Percentiles rank a stretch among this genome's conserved stretches.
Evolutionary conservation across 345 rosid species (phyloP).

Genomic region (Laguncularia racemosa): DNA sequence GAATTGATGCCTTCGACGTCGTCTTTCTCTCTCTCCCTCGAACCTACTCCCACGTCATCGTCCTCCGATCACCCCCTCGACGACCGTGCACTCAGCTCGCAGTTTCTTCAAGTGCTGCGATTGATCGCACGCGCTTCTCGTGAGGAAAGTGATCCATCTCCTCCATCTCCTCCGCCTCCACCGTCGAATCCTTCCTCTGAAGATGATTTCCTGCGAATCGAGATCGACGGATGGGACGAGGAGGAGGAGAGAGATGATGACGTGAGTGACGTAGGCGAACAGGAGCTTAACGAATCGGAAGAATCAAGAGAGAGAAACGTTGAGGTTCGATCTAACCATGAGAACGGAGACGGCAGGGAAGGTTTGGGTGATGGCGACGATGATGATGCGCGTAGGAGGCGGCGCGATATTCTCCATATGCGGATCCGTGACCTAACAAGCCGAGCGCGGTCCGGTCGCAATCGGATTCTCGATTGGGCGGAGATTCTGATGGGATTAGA

Average conservation of each 20-base stretch:
- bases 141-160: slow-evolving; percentile 41
- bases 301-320: slow-evolving; percentile 18
- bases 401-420: slow-evolving; percentile 33
- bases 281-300: slow-evolving; percentile 10
- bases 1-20: slow-evolving; percentile 41
- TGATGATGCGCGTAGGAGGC: slow-evolving; percentile 36
- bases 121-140: slow-evolving; percentile 43
- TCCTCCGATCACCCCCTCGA: slow-evolving; percentile 41
- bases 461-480: slow-evolving; percentile 65
- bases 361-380: slow-evolving; percentile 14
- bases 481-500: slow-evolving; percentile 65
- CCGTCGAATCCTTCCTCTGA: slow-evolving; percentile 33
- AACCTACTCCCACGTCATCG: slow-evolving; percentile 15
- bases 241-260: slow-evolving; percentile 29
- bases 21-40: slow-evolving; percentile 3
- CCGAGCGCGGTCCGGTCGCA: slow-evolving; percentile 51
- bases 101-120: slow-evolving; percentile 60
- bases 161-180: slow-evolving; percentile 32
- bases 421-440: slow-evolving; percentile 42
- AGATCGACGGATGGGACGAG: slow-evolving; percentile 51
- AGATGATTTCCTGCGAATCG: slow-evolving; percentile 44
- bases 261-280: slow-evolving; percentile 8
- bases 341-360: slow-evolving; percentile 6
- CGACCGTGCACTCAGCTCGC: slow-evolving; percentile 45
- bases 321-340: slow-evolving; percentile 22